These are phyloP conservation scores for Debaryomyces subglobosus DNA, from an alignment of 1,139 yeast genomes.

Conservation along the genomic window DNA sequence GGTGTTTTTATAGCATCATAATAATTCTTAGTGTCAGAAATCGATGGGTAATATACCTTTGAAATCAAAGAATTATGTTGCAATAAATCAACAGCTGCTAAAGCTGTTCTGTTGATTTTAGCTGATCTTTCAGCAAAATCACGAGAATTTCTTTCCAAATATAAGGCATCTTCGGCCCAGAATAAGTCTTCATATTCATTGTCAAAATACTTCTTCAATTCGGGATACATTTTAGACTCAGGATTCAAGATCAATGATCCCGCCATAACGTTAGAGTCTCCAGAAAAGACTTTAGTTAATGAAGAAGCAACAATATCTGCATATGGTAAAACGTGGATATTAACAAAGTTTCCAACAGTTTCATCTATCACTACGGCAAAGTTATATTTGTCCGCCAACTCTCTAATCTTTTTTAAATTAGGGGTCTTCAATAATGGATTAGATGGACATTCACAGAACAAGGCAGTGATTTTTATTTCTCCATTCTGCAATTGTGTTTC, in stretches of 20 bases:
- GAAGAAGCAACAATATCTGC: slow-evolving; percentile 88
- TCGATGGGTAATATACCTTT: slow-evolving; percentile 71
- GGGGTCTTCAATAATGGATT: slow-evolving; percentile 89
- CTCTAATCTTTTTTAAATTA: slow-evolving; percentile 62
- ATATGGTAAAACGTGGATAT: slow-evolving; percentile 77
- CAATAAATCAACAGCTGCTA: slow-evolving; percentile 54
- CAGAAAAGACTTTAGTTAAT: slow-evolving; percentile 88
- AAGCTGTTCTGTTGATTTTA: slow-evolving; percentile 70
- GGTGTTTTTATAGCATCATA: slow-evolving; percentile 72
- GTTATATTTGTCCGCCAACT: slow-evolving; percentile 66
- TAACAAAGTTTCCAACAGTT: slow-evolving; percentile 88
- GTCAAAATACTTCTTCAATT: slow-evolving; percentile 56
- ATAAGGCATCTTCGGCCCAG: slow-evolving; percentile 95
- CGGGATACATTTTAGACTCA: slow-evolving; percentile 51
- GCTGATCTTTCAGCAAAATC: slow-evolving; percentile 75
- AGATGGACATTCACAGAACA: slow-evolving; percentile 93
- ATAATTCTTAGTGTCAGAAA: slow-evolving; percentile 55
- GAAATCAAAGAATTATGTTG: slow-evolving; percentile 54
- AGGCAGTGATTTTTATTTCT: slow-evolving; percentile 61
- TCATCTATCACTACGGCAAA: slow-evolving; percentile 90
- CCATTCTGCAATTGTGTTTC: slow-evolving; percentile 66
- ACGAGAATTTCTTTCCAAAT: slow-evolving; percentile 88
- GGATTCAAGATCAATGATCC: slow-evolving; percentile 87
- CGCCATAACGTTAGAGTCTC: slow-evolving; percentile 95
- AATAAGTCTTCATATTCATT: slow-evolving; percentile 69